Conservation (phyloP, 192 early-diverging fungal species). For the Phlyctochytrium arcticum region DNA sequence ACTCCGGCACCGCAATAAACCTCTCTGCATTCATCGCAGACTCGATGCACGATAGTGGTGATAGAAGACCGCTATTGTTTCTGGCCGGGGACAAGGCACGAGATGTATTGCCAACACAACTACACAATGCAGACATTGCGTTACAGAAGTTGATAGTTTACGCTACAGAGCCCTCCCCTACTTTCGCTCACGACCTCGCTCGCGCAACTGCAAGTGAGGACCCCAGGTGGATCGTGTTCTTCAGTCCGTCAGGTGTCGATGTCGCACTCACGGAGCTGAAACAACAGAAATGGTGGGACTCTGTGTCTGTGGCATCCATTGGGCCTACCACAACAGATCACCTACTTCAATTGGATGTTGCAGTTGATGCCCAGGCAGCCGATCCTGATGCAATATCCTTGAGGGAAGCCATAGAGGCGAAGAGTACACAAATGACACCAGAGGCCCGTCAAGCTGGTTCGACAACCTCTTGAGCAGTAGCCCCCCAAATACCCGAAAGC, state of each 20-base stretch:
- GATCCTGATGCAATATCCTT: no score
- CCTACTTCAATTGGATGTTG: no score
- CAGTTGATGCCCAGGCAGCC: no score
- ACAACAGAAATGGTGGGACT: background rate
- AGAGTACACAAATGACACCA: no score
- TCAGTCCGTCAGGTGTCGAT: constrained; percentile 57
- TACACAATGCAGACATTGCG: constrained; percentile 18
- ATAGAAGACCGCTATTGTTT: constrained; percentile 31
- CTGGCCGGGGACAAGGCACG: constrained; percentile 51
- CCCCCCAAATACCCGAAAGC: no score
- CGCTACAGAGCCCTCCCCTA: constrained; percentile 20
- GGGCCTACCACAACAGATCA: constrained; percentile 52
- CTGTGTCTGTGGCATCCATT: constrained; percentile 37
- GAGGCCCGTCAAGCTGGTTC: no score
- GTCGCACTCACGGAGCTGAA: constrained; percentile 18
- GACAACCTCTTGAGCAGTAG: no score
- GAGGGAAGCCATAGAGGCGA: no score
- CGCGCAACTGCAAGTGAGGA: background rate
- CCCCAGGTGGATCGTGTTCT: constrained; percentile 51
- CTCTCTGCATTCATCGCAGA: constrained; percentile 32
- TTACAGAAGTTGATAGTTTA: constrained; percentile 41
- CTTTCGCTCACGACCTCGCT: constrained; percentile 2
- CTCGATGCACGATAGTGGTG: background rate
- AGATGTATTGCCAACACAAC: constrained; percentile 29
- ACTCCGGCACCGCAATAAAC: constrained; percentile 36